Percentiles rank a stretch among this genome's conserved stretches.
Evolutionary conservation across 129 eudicot species (phyloP).

Genomic region (Centella asiatica): DNA sequence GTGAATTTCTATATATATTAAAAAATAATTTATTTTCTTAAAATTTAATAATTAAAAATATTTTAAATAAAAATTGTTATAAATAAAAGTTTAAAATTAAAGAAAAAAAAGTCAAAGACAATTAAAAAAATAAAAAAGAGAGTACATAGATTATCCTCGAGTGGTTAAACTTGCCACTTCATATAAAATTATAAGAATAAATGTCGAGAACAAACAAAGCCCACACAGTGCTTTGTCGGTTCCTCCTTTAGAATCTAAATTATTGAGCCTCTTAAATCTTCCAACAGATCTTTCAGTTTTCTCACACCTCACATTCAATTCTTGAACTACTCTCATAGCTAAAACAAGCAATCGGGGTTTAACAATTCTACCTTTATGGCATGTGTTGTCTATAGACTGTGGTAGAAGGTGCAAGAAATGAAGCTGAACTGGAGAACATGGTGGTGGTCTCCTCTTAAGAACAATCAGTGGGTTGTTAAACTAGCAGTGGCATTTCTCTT

Average conservation of each 20-base stretch:
- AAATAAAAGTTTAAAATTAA: too few species aligned
- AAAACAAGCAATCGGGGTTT: neutral
- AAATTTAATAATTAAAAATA: too few species aligned
- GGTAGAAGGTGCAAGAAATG: slow-evolving; percentile 24
- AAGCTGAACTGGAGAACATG: slow-evolving; percentile 27
- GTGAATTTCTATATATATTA: too few species aligned
- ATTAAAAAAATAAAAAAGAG: too few species aligned
- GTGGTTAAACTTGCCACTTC: neutral
- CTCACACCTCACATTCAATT: neutral
- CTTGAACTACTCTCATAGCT: neutral
- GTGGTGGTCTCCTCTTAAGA: slow-evolving; percentile 41
- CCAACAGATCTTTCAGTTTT: neutral
- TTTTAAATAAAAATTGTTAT: too few species aligned
- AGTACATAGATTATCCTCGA: too few species aligned
- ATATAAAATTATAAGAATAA: neutral
- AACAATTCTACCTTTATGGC: neutral
- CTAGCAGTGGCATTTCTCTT: slow-evolving; percentile 47
- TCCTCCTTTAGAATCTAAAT: neutral
- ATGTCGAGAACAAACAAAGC: neutral
- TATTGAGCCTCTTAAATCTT: neutral
- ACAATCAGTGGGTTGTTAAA: slow-evolving; percentile 44
- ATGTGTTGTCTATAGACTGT: neutral
- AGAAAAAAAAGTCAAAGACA: neutral
- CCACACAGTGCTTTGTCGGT: neutral
- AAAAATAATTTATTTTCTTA: too few species aligned